Evolutionary conservation across 2,329 filamentous ascomycete genomes (phyloP).

Genomic region (Neofusicoccum laricinum): DNA sequence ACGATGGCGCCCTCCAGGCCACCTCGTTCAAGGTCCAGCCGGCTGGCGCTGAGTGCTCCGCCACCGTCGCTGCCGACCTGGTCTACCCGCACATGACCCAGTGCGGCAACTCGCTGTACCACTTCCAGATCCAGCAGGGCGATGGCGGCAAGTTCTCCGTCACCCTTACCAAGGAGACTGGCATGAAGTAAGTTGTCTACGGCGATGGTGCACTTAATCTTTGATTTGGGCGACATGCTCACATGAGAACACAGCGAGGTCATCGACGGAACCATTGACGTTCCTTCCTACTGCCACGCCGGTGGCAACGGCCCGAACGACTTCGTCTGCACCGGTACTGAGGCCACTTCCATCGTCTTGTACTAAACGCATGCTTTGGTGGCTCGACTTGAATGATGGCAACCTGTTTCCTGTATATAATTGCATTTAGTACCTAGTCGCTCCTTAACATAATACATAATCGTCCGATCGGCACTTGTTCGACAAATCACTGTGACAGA

Average conservation of each 20-base stretch:
- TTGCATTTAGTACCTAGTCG: too few relatives aligned
- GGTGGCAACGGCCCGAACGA: neutral
- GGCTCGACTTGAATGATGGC: too few relatives aligned
- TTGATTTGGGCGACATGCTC: too few relatives aligned
- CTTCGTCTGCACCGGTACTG: neutral
- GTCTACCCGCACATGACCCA: too few relatives aligned
- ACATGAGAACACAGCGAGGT: neutral
- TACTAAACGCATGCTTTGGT: too few relatives aligned
- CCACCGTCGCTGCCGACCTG: neutral
- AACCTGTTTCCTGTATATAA: too few relatives aligned
- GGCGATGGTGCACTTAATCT: too few relatives aligned
- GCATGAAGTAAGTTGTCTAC: neutral
- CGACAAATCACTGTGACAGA: too few relatives aligned
- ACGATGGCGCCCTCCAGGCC: slow-evolving; percentile 3
- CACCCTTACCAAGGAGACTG: neutral
- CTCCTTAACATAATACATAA: too few relatives aligned
- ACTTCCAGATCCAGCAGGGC: neutral
- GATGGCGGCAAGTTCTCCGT: neutral
- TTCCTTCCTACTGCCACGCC: neutral
- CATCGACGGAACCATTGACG: neutral
- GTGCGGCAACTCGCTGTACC: neutral
- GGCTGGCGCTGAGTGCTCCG: neutral
- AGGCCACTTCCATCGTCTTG: too few relatives aligned
- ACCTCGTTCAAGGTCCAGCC: neutral
- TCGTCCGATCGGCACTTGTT: too few relatives aligned